Percentiles rank a stretch among this genome's conserved stretches.
Conservation (phyloP, 2,329 filamentous ascomycete species). For the Didymella keratinophila region DNA sequence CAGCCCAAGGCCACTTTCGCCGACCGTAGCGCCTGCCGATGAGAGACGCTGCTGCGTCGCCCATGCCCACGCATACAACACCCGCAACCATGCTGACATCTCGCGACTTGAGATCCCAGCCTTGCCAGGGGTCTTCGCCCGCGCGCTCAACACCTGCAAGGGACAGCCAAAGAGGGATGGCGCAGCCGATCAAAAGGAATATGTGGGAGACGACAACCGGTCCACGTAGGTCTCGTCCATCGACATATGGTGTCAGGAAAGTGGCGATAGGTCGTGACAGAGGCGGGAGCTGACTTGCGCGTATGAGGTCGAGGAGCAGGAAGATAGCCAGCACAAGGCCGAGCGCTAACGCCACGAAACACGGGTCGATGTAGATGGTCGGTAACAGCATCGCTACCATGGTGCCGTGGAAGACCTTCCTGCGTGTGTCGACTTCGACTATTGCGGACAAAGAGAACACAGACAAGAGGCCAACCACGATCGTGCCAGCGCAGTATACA, state of each 20-base stretch:
- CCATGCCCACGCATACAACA: constrained; percentile 92
- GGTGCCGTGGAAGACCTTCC: constrained; percentile 98
- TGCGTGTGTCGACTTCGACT: constrained; percentile 91
- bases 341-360: constrained; percentile 82
- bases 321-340: constrained; percentile 82
- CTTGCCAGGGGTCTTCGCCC: constrained; percentile 64
- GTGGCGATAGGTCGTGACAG: constrained; percentile 83
- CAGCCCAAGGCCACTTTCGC: constrained; percentile 94
- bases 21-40: constrained; percentile 87
- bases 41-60: constrained; percentile 90
- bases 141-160: constrained; percentile 72
- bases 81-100: constrained; percentile 92
- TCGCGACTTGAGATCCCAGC: constrained; percentile 75
- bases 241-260: constrained; percentile 92
- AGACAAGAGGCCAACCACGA: constrained; percentile 74
- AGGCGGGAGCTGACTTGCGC: constrained; percentile 90
- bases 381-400: constrained; percentile 97
- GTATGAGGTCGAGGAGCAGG: constrained; percentile 84
- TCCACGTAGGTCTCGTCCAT: constrained; percentile 89
- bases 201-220: constrained; percentile 97
- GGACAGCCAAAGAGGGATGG: constrained; percentile 90
- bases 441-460: constrained; percentile 77
- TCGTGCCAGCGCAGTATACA: constrained; percentile 75
- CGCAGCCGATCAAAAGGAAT: constrained; percentile 92
- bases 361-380: constrained; percentile 83